These are phyloP conservation scores for Termitomyces sp. DNA, from an alignment of 768 basidiomycete genomes.

Conservation along the genomic window DNA sequence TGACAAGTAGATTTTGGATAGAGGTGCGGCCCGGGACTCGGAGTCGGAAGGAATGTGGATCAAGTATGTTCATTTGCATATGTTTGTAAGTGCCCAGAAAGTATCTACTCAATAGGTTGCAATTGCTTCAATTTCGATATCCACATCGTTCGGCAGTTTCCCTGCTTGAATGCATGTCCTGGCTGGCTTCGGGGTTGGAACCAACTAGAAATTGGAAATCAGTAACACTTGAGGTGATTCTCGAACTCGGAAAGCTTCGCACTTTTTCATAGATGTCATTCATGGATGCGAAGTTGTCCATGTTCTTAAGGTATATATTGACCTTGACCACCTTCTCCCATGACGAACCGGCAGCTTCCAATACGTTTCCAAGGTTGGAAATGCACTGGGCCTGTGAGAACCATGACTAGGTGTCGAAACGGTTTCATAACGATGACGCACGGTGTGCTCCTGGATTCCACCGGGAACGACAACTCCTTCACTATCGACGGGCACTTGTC, in stretches of 20 bases:
- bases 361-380: slow-evolving; percentile 48
- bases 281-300: slow-evolving; percentile 53
- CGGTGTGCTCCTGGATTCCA: slow-evolving; percentile 60
- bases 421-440: slow-evolving; percentile 19
- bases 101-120: slow-evolving; percentile 41
- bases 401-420: background rate
- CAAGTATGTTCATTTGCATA: too few species aligned
- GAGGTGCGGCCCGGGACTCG: too few species aligned
- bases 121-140: slow-evolving; percentile 72
- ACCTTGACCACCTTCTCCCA: slow-evolving; percentile 57
- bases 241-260: background rate
- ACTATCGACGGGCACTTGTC: slow-evolving; percentile 50
- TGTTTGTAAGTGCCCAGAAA: too few species aligned
- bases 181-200: slow-evolving; percentile 60
- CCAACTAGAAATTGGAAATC: slow-evolving; percentile 23
- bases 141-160: slow-evolving; percentile 62
- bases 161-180: slow-evolving; percentile 75
- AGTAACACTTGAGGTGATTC: background rate
- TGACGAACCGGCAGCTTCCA: slow-evolving; percentile 50
- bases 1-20: too few species aligned
- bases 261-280: slow-evolving; percentile 58
- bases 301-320: slow-evolving; percentile 60
- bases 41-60: too few species aligned
- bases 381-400: slow-evolving; percentile 49
- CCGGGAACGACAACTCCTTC: slow-evolving; percentile 47